Conservation (phyloP, 805 yeast genomes). For the Metschnikowia lachancei region DNA sequence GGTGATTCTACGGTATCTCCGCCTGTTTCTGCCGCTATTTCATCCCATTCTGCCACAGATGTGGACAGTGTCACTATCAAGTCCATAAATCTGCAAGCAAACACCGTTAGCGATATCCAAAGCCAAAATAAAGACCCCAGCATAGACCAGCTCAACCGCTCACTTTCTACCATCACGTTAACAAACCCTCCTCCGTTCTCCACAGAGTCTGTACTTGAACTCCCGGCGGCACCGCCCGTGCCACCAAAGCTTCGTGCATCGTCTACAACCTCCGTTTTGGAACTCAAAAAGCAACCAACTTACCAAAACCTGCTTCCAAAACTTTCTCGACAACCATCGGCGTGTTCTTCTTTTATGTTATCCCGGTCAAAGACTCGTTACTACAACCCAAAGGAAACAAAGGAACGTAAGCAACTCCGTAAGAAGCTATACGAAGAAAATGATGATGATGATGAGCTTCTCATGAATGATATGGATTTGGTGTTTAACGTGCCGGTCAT, state of each 20-base stretch:
- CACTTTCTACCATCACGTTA: slow-evolving; percentile 23
- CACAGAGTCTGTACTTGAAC: not conserved
- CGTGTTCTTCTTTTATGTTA: slow-evolving; percentile 23
- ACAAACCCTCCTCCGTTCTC: slow-evolving; percentile 4
- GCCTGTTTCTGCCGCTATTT: no score
- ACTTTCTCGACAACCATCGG: slow-evolving; percentile 11
- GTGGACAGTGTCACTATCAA: no score
- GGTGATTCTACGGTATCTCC: not conserved
- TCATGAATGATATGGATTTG: slow-evolving; percentile 37
- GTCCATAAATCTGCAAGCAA: not conserved
- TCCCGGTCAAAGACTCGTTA: slow-evolving; percentile 36
- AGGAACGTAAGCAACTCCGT: slow-evolving; percentile 35
- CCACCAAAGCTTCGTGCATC: slow-evolving; percentile 17
- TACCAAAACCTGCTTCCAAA: slow-evolving; percentile 7
- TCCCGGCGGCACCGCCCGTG: slow-evolving; percentile 3
- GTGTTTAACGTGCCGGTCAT: slow-evolving; percentile 46
- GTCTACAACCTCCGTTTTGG: slow-evolving; percentile 17
- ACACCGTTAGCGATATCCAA: not conserved
- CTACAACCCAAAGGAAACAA: slow-evolving; percentile 35
- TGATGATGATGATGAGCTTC: slow-evolving; percentile 40
- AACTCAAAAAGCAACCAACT: slow-evolving; percentile 2
- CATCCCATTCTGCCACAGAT: no score
- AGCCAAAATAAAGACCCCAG: not conserved
- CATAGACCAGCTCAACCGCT: slow-evolving; percentile 14
- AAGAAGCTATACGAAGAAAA: slow-evolving; percentile 42